phyloP scores from a whole-genome alignment of 345 rosid species.

The Eucalyptus sp. region DNA sequence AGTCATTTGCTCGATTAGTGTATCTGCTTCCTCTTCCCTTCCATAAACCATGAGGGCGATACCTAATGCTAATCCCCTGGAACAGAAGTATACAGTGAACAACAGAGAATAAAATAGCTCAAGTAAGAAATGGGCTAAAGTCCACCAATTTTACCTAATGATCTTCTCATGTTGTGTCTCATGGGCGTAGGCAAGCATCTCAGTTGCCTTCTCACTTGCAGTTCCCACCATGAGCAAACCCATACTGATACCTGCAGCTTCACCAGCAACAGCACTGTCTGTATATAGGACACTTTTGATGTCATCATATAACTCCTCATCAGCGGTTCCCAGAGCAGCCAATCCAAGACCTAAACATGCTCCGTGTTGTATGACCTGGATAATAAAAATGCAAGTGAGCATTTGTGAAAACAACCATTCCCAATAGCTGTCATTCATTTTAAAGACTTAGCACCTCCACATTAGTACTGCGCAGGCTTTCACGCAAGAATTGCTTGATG shows the following conservation, averaged over 20 bases:
- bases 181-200: constrained; percentile 98
- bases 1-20: constrained; percentile 97
- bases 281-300: constrained; percentile 74
- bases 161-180: constrained; percentile 99
- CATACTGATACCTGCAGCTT: constrained; percentile 99
- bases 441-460: constrained; percentile 56
- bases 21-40: constrained; percentile 99
- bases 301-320: constrained; percentile 91
- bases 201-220: constrained; percentile 91
- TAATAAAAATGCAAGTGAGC: background rate
- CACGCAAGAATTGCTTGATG: constrained; percentile 91
- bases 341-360: constrained; percentile 99
- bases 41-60: constrained; percentile 98
- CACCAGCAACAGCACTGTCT: constrained; percentile 98
- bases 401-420: background rate
- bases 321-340: constrained; percentile 98
- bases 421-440: background rate
- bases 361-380: constrained; percentile 98
- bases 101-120: background rate
- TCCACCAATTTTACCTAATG: constrained; percentile 47
- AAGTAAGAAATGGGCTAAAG: background rate
- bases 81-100: background rate
- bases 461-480: constrained; percentile 74
- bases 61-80: constrained; percentile 91
- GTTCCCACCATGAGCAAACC: constrained; percentile 99